Base-by-base conservation (phyloP, 2,329 filamentous ascomycete genomes). In the Microcyclosporella mali region DNA sequence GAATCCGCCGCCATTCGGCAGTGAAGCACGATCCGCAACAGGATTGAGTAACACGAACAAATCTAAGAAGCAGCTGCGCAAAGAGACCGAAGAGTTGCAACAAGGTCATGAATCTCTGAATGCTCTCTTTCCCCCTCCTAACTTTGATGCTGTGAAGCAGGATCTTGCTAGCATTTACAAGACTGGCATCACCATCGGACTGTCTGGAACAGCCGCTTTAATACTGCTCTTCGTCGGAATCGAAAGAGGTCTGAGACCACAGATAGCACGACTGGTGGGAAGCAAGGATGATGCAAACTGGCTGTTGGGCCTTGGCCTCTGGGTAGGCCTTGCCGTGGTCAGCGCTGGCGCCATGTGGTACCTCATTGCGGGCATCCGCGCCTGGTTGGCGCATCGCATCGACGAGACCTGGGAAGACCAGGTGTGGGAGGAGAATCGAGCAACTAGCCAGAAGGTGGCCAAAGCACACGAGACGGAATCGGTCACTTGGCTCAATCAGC, bases 401-500 rank as follows among this genome's bases (percentile, higher is more conserved):
- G 68, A 74, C 42, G 70, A 72, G 32, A 69, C 84, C 0, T 85
- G 84, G 65, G 76, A 85, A 32, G 79, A 83, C 39, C 79, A 85
- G 57, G 69, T 82, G 1, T 87, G 83, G 83, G 76, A 83, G 45
- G 77, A 81, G 2, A 75, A 78, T 37, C 64, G 79, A 32, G 66
- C 73, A 27, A 67, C 73, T 40, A 75, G 78, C 38, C 66, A 74
- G 47, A 66, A 72, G 29, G 54, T 68, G 32, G 61, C 62, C 12
- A 68, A 71, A 37, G 60, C 59, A 19, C 55, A 70, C 49, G 69
- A 77, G 1, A 78, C 83, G 3, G 83, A 84, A 53, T 83, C 82
- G 0, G 76, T 79, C 1, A 72, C 79, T 40, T 88, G 84, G 84
- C 70, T 88, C 41, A 88, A 88, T 57, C 81, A 77, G 3, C 61